phyloP scores from a whole-genome alignment of 2,329 filamentous ascomycete genomes.

The Botrytis aclada region DNA sequence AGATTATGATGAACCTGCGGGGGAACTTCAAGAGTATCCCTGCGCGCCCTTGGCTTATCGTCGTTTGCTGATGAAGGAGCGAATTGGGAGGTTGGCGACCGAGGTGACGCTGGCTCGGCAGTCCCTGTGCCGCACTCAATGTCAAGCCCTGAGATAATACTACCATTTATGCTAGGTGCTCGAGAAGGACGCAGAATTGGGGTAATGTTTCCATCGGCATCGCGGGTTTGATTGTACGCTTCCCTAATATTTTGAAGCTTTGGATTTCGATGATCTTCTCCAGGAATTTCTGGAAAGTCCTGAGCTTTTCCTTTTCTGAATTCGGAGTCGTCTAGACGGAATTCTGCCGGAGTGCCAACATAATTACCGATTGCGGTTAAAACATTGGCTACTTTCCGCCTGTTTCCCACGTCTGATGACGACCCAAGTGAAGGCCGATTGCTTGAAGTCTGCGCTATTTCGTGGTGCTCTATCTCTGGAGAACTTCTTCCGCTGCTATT shows the following conservation, averaged over 20 bases:
- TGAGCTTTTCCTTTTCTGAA: conserved; percentile 47
- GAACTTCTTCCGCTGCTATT: conserved; percentile 15
- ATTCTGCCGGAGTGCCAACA: conserved; percentile 47
- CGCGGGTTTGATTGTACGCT: conserved; percentile 41
- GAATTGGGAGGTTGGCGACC: conserved; percentile 17
- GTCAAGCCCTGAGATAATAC: conserved; percentile 35
- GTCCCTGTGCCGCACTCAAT: conserved; percentile 26
- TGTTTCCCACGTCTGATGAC: conserved; percentile 32
- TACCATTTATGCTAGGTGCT: conserved; percentile 41
- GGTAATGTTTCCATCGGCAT: conserved; percentile 37
- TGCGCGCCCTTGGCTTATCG: conserved; percentile 20
- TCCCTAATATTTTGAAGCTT: conserved; percentile 41
- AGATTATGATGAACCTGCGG: conserved; percentile 37
- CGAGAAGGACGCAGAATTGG: conserved; percentile 39
- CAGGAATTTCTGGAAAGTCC: conserved; percentile 56
- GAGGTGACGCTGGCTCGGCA: conserved; percentile 23
- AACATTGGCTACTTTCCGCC: conserved; percentile 44
- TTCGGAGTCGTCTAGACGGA: conserved; percentile 48
- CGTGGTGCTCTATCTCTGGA: conserved; percentile 15
- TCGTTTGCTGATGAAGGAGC: conserved; percentile 14
- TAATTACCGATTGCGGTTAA: conserved; percentile 46
- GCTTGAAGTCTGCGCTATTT: neutral
- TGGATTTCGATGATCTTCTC: conserved; percentile 48
- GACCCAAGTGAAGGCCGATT: neutral
- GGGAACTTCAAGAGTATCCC: conserved; percentile 40